Base-by-base conservation (phyloP, 1,284 basidiomycete genomes). In the Irpex sp. region DNA sequence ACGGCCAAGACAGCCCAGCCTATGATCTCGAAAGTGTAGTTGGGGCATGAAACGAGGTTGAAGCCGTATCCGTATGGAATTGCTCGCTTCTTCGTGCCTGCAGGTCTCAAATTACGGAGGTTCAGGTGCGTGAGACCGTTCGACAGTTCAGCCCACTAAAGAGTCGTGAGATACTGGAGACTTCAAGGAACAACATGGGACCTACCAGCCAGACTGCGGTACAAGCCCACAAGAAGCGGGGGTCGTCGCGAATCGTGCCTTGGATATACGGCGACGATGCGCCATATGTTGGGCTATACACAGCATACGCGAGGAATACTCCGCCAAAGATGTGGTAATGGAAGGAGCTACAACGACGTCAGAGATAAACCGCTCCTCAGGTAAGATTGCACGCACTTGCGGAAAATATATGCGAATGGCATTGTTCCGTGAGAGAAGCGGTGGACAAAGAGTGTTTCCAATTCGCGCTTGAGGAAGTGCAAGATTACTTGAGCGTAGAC, bases 371-470 rank as follows among this genome's bases (percentile, higher is more conserved):
- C 17, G 11, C 49, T 54, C 36, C 5, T 11, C 49, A 56, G 57
- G 2, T 44, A 31, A 49, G 38, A 60, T 34, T 34, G 55, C 57
- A 77, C 84, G 55, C 63, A 96, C 94, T 99, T 99, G 75, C 92
- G 92, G 81, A 96, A 92, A 55, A 99, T 85, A 74, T 96, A 95
- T 65, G 77, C 76, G 63, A 92, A 78, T 0, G 97, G 97, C 91
- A 99, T 97, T 0, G 97, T 98, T 1, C 88, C 91, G 76, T 96
- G 89, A 38, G 95, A 97, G 83, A 99, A 99, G 17, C 93, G 89
- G 75, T 98, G 96, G 1, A 97, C 87, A 72, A 97, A 98, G 8
- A 97, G 69, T 1, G 97, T 97, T 78, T 99, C 97, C 21, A 95
- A 76, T 75, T 98, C 95, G 56, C 97, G 90, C 80, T 99, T 99